These are phyloP conservation scores for Phytomonas serpens DNA, from an alignment of 208 protist species.

Conservation along the genomic window DNA sequence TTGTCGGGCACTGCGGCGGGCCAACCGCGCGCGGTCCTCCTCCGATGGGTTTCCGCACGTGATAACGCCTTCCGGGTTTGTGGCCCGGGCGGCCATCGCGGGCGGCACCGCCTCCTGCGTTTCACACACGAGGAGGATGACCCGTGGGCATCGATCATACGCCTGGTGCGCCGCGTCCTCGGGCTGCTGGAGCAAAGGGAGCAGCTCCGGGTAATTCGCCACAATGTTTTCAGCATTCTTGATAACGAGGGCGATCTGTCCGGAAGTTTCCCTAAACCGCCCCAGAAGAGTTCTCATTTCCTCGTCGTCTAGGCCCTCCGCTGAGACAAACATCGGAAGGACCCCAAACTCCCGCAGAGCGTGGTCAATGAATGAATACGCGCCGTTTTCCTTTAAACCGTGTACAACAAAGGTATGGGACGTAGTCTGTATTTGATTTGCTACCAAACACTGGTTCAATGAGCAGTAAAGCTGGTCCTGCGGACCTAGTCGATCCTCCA, in stretches of 20 bases:
- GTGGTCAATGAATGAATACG: slow-evolving; percentile 36
- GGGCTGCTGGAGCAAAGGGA: slow-evolving; percentile 24
- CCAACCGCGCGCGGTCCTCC: slow-evolving; percentile 32
- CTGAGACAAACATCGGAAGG: slow-evolving; percentile 22
- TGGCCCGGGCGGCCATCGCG: slow-evolving; percentile 51
- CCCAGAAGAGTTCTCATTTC: slow-evolving; percentile 24
- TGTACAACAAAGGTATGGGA: slow-evolving; percentile 51
- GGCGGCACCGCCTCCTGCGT: slow-evolving; percentile 54
- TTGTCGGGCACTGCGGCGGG: slow-evolving; percentile 11
- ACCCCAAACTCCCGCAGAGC: slow-evolving; percentile 34
- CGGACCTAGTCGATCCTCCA: neutral
- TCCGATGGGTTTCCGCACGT: slow-evolving; percentile 66
- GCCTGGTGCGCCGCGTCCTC: neutral
- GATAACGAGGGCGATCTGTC: slow-evolving; percentile 35
- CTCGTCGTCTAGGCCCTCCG: slow-evolving; percentile 34
- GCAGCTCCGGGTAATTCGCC: slow-evolving; percentile 25
- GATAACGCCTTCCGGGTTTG: slow-evolving; percentile 55
- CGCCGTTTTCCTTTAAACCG: slow-evolving; percentile 57
- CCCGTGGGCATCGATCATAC: slow-evolving; percentile 4
- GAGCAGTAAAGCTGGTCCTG: neutral
- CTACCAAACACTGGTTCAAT: neutral
- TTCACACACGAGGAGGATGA: slow-evolving; percentile 66
- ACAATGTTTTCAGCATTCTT: slow-evolving; percentile 48
- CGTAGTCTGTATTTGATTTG: neutral
- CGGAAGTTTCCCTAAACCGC: slow-evolving; percentile 19